These are phyloP conservation scores for Drechslerella dactyloides DNA, from an alignment of 2,329 filamentous ascomycete genomes.

Conservation along the genomic window DNA sequence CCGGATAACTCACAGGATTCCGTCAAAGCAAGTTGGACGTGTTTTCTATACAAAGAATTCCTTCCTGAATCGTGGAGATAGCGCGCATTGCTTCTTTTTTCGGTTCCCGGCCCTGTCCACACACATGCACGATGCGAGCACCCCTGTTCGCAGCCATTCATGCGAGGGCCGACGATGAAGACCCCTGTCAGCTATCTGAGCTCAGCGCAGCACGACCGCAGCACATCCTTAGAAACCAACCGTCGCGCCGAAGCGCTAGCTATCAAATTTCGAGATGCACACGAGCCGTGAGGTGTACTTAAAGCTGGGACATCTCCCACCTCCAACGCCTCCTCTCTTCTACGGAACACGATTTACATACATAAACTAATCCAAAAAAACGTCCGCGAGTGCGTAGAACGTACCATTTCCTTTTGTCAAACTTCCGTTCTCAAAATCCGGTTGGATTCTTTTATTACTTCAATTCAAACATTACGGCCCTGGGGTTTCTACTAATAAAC, in stretches of 20 bases:
- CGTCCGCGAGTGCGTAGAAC: slow-evolving; percentile 46
- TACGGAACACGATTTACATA: slow-evolving; percentile 20
- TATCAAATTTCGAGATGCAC: slow-evolving; percentile 50
- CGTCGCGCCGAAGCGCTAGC: slow-evolving; percentile 26
- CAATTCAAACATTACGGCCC: slow-evolving; percentile 36
- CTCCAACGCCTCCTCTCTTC: slow-evolving; percentile 30
- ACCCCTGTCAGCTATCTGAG: slow-evolving; percentile 12
- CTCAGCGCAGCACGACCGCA: slow-evolving; percentile 6
- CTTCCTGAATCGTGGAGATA: no score
- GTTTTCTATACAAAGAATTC: no score
- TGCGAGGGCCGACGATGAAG: no score
- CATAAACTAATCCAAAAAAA: slow-evolving; percentile 23
- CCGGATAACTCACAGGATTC: background rate
- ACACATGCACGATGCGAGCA: slow-evolving; percentile 15
- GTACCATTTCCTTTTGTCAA: slow-evolving; percentile 38
- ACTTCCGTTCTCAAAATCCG: slow-evolving; percentile 25
- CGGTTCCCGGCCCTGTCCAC: slow-evolving; percentile 19
- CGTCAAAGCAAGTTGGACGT: background rate
- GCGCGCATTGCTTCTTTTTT: slow-evolving; percentile 28
- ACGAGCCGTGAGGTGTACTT: slow-evolving; percentile 39
- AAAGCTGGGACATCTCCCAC: slow-evolving; percentile 41
- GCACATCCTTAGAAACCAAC: slow-evolving; percentile 36
- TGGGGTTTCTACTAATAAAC: slow-evolving; percentile 27
- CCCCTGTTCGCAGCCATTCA: background rate
- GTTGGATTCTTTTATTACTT: slow-evolving; percentile 47